These are phyloP conservation scores for Peronospora farinosa DNA, from an alignment of 352 stramenopile species.

Conservation along the genomic window DNA sequence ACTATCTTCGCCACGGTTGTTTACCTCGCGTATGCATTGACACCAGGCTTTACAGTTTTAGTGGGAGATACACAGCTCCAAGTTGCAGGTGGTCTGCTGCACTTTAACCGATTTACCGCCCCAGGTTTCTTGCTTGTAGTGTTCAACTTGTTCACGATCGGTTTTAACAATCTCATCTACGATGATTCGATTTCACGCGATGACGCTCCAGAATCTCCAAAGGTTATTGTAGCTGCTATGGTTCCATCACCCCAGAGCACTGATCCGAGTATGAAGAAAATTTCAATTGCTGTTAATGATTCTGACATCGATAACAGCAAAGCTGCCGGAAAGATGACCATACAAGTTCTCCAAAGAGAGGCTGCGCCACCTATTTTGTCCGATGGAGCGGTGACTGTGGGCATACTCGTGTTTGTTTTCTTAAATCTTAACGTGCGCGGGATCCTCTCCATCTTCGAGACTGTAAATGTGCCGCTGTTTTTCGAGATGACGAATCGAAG, in stretches of 20 bases:
- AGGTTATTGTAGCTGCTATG: not conserved
- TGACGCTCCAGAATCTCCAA: slow-evolving; percentile 30
- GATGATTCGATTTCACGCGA: slow-evolving; percentile 38
- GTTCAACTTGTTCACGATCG: slow-evolving; percentile 44
- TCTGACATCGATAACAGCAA: not conserved
- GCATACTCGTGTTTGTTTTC: slow-evolving; percentile 57
- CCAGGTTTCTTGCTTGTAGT: slow-evolving; percentile 47
- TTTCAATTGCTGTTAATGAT: slow-evolving; percentile 7
- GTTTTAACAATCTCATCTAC: slow-evolving; percentile 40
- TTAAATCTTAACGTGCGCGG: slow-evolving; percentile 56
- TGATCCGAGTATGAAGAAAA: slow-evolving; percentile 1
- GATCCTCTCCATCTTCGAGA: slow-evolving; percentile 68
- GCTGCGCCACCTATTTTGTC: slow-evolving; percentile 16
- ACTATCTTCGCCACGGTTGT: slow-evolving; percentile 63
- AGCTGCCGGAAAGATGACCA: not conserved
- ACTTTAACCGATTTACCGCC: slow-evolving; percentile 54
- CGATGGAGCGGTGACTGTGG: slow-evolving; percentile 30
- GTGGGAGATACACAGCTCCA: slow-evolving; percentile 38
- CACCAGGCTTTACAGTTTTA: slow-evolving; percentile 48
- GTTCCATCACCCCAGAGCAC: not conserved
- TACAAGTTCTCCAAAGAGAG: not conserved
- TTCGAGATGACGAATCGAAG: slow-evolving; percentile 35
- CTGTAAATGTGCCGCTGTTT: slow-evolving; percentile 61
- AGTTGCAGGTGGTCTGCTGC: slow-evolving; percentile 31
- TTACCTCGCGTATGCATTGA: slow-evolving; percentile 68